Evolutionary conservation across 2,329 filamentous ascomycete genomes (phyloP), one percentile per base, ranked within the genome.

Genomic region (Bipolaris oryzae): DNA sequence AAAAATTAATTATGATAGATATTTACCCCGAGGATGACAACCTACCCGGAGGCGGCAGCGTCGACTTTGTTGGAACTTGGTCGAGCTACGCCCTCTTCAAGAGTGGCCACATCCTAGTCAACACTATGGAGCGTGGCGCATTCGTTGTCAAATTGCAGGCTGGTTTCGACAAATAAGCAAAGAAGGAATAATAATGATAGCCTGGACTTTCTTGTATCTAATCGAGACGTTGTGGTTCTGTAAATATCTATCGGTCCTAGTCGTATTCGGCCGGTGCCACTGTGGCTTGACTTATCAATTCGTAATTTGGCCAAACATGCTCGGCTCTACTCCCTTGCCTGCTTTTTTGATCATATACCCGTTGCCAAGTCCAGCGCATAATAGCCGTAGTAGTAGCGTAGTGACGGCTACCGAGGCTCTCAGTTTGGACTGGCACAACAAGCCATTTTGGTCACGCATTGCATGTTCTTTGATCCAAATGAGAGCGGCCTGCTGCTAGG

Each of bases 31-130:
- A 79, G 53, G 77, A 79, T 47, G 77, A 79, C 58, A 69, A 74
- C 38, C 49, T 63, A 42, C 65, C 71, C 3, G 70, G 73, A 5
- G 76, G 76, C 21, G 78, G 79, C n/a, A 63, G 65, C 5, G 62
- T 79, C 6, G 71, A 77, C 43, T 81, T 79, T 58, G 74, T 78
- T 5, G 78, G 78, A 10, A 77, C 75, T 1, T 80, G 78, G 79
- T 75, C 74, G 33, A 76, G 71, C 51, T 80, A 80, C 59, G 74
- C 72, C 13, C 60, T 72, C 7, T 77, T 77, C 61, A 74, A 75
- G 70, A 75, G 72, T 46, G 75, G 75, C 1, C 74, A 71, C 45
- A 75, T 77, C 34, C 67, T 77, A 20, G 70, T 77, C 41, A 77
- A 77, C 56, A 77, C 74, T 1, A 77, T 77, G 72, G 76, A 78